These are phyloP conservation scores for Mycena crocata DNA, from an alignment of 768 basidiomycete genomes.

Conservation along the genomic window DNA sequence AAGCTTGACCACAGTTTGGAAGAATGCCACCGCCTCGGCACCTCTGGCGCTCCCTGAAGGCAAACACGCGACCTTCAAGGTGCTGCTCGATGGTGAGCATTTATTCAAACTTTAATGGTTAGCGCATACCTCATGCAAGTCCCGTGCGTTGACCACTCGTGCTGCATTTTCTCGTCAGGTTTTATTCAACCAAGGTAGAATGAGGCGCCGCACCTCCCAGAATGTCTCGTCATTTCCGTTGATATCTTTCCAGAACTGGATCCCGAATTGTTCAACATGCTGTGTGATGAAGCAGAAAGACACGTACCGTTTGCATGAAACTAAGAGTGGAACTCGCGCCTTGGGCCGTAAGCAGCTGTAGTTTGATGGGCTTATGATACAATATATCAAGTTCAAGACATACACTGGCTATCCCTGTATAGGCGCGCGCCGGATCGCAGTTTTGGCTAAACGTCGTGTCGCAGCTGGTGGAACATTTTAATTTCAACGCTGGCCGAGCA, in stretches of 20 bases:
- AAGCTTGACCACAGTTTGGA: constrained; percentile 47
- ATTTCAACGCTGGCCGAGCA: constrained; percentile 31
- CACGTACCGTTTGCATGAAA: constrained; percentile 50
- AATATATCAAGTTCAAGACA: neutral
- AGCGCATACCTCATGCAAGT: constrained; percentile 33
- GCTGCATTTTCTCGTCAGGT: constrained; percentile 44
- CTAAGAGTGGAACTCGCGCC: constrained; percentile 54
- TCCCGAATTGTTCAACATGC: neutral
- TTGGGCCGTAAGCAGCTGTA: constrained; percentile 55
- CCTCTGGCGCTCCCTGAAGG: constrained; percentile 38
- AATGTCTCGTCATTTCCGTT: constrained; percentile 55
- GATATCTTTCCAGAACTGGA: constrained; percentile 57
- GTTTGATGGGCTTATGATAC: neutral
- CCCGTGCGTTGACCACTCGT: constrained; percentile 64
- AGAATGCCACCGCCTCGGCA: constrained; percentile 57
- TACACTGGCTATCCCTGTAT: constrained; percentile 54
- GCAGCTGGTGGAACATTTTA: constrained; percentile 54
- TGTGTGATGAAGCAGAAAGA: too few relatives aligned
- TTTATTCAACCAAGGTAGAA: constrained; percentile 36
- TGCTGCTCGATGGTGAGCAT: constrained; percentile 38
- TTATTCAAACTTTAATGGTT: too few relatives aligned
- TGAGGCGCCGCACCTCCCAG: constrained; percentile 58
- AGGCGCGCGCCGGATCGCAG: constrained; percentile 61
- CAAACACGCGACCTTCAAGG: constrained; percentile 52
- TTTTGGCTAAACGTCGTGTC: constrained; percentile 53